These are phyloP conservation scores for Monosporascus sp. DNA, from an alignment of 2,329 filamentous ascomycete species.

Conservation along the genomic window DNA sequence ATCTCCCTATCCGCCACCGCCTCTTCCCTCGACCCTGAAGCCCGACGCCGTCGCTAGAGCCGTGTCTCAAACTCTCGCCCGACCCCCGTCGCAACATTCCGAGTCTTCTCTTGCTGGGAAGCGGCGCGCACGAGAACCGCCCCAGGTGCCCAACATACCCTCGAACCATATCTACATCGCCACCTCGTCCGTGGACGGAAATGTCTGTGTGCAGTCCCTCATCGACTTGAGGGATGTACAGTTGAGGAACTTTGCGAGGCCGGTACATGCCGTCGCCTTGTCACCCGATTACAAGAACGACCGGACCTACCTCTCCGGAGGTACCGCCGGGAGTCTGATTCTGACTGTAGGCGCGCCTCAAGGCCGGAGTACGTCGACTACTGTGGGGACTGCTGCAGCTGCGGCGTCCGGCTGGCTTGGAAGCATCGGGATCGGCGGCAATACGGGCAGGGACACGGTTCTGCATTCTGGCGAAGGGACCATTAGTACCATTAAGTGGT, in stretches of 20 bases:
- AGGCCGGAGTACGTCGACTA: conserved; percentile 83
- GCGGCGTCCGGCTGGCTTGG: conserved; percentile 88
- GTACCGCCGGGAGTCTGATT: conserved; percentile 80
- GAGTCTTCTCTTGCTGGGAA: conserved; percentile 38
- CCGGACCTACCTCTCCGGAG: conserved; percentile 83
- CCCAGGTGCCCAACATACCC: conserved; percentile 63
- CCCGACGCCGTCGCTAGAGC: conserved; percentile 35
- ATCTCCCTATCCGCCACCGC: conserved; percentile 73
- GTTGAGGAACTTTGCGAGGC: conserved; percentile 86
- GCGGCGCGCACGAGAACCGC: conserved; percentile 33
- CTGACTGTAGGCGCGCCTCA: conserved; percentile 75
- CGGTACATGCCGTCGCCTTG: conserved; percentile 86
- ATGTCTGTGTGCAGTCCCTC: conserved; percentile 86
- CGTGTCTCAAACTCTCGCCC: conserved; percentile 28
- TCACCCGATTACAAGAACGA: conserved; percentile 93
- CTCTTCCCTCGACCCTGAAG: conserved; percentile 42
- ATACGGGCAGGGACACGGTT: conserved; percentile 77
- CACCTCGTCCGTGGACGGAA: conserved; percentile 91
- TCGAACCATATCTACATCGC: conserved; percentile 92
- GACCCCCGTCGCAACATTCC: conserved; percentile 34
- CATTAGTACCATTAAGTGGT: conserved; percentile 93
- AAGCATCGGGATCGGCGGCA: conserved; percentile 73
- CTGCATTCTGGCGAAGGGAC: conserved; percentile 88
- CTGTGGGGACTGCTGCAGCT: conserved; percentile 74
- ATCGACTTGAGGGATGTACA: conserved; percentile 86